Conservation (phyloP, 2,329 filamentous ascomycete species). For the Fusarium sulawesiense region DNA sequence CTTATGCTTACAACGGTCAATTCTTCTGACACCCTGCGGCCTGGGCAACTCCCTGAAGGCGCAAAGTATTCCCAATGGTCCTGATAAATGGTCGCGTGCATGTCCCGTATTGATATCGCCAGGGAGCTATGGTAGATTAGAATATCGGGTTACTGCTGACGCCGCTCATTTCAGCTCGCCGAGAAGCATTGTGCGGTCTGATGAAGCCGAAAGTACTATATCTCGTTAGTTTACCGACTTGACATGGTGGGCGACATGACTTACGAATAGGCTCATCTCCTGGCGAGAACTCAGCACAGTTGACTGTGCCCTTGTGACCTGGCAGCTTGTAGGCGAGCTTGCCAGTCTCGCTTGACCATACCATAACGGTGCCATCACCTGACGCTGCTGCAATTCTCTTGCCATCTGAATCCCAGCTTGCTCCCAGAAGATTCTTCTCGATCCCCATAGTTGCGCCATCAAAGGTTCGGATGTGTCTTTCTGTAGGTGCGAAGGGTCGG, state of each 20-base stretch:
- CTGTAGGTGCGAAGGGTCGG: constrained; percentile 88
- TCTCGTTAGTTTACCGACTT: constrained; percentile 49
- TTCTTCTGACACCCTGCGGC: too few relatives aligned
- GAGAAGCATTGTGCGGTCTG: constrained; percentile 86
- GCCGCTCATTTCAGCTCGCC: constrained; percentile 74
- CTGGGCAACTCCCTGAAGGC: not conserved
- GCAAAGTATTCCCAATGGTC: not conserved
- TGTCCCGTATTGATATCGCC: constrained; percentile 6
- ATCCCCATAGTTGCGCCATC: constrained; percentile 89
- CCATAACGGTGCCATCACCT: constrained; percentile 88
- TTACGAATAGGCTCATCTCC: constrained; percentile 87
- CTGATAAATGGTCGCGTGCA: constrained; percentile 1
- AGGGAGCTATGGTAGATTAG: constrained; percentile 15
- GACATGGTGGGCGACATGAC: constrained; percentile 47
- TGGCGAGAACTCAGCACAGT: constrained; percentile 92
- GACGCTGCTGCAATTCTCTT: constrained; percentile 90
- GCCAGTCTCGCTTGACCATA: constrained; percentile 90
- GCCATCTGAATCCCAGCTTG: constrained; percentile 89
- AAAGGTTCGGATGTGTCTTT: constrained; percentile 86
- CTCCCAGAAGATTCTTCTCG: constrained; percentile 91
- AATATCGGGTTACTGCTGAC: constrained; percentile 54
- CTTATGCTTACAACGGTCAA: too few relatives aligned
- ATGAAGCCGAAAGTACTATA: constrained; percentile 87
- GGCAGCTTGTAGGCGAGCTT: constrained; percentile 95
- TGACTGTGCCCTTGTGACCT: constrained; percentile 94